Percentiles rank a stretch among this genome's conserved stretches.
These are phyloP conservation scores for Graphiopsis chlorocephala DNA, from an alignment of 2,329 filamentous ascomycete genomes.

Conservation along the genomic window DNA sequence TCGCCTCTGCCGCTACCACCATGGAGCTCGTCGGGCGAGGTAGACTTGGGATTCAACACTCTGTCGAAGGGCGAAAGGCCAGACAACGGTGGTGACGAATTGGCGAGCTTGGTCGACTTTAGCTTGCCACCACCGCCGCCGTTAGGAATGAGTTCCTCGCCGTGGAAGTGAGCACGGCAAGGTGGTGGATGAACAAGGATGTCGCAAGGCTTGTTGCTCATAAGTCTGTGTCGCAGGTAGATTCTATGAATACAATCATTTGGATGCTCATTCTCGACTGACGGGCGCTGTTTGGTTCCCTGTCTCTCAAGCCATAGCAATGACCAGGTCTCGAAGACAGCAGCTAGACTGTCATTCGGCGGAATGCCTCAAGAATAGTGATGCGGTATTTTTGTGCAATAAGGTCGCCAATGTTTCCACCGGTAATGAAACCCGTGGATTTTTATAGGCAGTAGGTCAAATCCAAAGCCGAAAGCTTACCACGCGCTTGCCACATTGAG, in stretches of 20 bases:
- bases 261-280: neutral
- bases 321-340: neutral
- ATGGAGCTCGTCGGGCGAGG: constrained; percentile 20
- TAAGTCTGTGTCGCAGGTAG: neutral
- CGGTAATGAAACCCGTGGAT: neutral
- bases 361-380: neutral
- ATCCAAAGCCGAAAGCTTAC: neutral
- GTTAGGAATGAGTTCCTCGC: constrained; percentile 18
- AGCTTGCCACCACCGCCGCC: constrained; percentile 24
- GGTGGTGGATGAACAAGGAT: neutral
- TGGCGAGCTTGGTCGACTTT: constrained; percentile 21
- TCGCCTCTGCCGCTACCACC: constrained; percentile 24
- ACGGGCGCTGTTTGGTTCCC: neutral
- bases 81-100: neutral
- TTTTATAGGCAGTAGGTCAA: neutral
- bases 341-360: neutral
- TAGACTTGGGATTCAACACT: neutral
- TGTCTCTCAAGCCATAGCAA: neutral
- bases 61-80: neutral
- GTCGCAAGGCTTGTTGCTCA: neutral
- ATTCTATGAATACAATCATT: neutral
- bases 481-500: neutral
- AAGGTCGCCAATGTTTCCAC: neutral
- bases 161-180: constrained; percentile 2
- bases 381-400: neutral